These are phyloP conservation scores for Neoboletus magnificus DNA, from an alignment of 768 basidiomycete species.

Conservation along the genomic window DNA sequence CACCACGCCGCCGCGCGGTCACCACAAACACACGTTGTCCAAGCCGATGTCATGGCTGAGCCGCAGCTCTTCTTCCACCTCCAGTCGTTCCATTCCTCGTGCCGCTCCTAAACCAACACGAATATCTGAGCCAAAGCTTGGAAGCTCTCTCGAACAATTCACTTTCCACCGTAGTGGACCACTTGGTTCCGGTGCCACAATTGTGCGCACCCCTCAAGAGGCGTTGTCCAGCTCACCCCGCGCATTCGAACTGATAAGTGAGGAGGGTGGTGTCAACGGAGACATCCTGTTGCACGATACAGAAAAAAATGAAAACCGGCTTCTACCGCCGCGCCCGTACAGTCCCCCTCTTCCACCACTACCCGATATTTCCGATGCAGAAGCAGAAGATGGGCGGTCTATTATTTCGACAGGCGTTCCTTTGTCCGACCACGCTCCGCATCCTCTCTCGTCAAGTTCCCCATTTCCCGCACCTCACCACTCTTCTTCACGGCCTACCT, in stretches of 20 bases:
- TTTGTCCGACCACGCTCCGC: slow-evolving; percentile 23
- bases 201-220: slow-evolving; percentile 79
- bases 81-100: slow-evolving; percentile 22
- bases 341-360: slow-evolving; percentile 54
- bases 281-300: slow-evolving; percentile 8
- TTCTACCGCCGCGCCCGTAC: slow-evolving; percentile 32
- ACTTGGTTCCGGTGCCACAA: slow-evolving; percentile 68
- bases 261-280: slow-evolving; percentile 9
- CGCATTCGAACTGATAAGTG: slow-evolving; percentile 4
- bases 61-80: slow-evolving; percentile 35
- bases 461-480: slow-evolving; percentile 28
- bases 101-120: slow-evolving; percentile 39
- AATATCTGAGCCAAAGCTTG: slow-evolving; percentile 43
- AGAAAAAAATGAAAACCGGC: slow-evolving; percentile 16
- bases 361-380: slow-evolving; percentile 27
- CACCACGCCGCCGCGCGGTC: slow-evolving; percentile 26
- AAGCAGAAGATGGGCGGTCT: neutral
- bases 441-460: slow-evolving; percentile 34
- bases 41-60: slow-evolving; percentile 44
- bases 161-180: slow-evolving; percentile 39
- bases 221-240: slow-evolving; percentile 46
- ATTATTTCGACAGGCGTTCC: slow-evolving; percentile 23
- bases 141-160: slow-evolving; percentile 33
- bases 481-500: slow-evolving; percentile 35
- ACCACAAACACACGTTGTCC: slow-evolving; percentile 38